These are phyloP conservation scores for Ceratocystis cacaofunesta DNA, from an alignment of 2,329 filamentous ascomycete species.

Conservation along the genomic window DNA sequence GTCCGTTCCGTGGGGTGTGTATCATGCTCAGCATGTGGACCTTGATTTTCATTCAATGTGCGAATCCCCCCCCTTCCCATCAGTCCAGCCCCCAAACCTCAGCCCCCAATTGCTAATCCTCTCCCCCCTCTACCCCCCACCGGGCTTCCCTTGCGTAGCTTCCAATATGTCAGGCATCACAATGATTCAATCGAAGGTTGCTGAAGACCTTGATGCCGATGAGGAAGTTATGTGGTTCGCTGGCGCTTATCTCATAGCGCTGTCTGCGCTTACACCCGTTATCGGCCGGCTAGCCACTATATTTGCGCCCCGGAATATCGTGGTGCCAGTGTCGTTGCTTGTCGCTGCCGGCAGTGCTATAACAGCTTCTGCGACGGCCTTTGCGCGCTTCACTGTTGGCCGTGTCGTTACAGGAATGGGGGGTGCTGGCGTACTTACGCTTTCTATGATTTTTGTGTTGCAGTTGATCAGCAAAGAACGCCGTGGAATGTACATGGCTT, in stretches of 20 bases:
- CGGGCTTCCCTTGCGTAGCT: constrained; percentile 24
- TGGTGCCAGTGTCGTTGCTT: constrained; percentile 43
- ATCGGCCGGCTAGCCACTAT: constrained; percentile 58
- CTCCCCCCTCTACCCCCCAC: background rate
- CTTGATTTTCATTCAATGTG: constrained; percentile 15
- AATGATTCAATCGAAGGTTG: constrained; percentile 64
- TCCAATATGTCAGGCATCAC: constrained; percentile 69
- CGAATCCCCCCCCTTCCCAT: background rate
- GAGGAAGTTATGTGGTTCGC: constrained; percentile 67
- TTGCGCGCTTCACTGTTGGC: constrained; percentile 52
- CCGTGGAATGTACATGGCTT: constrained; percentile 57
- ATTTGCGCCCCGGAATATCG: constrained; percentile 52
- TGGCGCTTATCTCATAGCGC: constrained; percentile 52
- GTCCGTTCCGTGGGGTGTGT: background rate
- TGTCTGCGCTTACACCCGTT: constrained; percentile 51
- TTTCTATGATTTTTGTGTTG: constrained; percentile 62
- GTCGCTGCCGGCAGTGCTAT: constrained; percentile 49
- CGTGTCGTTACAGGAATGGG: constrained; percentile 54
- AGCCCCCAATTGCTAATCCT: background rate
- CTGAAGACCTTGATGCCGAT: constrained; percentile 59
- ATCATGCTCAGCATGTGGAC: constrained; percentile 12
- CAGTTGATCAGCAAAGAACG: constrained; percentile 53
- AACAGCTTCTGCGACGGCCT: constrained; percentile 44
- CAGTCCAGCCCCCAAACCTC: background rate
- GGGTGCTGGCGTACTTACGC: constrained; percentile 55